Evolutionary conservation across 1,284 basidiomycete species (phyloP).

Genomic region (Schizophyllum amplum): DNA sequence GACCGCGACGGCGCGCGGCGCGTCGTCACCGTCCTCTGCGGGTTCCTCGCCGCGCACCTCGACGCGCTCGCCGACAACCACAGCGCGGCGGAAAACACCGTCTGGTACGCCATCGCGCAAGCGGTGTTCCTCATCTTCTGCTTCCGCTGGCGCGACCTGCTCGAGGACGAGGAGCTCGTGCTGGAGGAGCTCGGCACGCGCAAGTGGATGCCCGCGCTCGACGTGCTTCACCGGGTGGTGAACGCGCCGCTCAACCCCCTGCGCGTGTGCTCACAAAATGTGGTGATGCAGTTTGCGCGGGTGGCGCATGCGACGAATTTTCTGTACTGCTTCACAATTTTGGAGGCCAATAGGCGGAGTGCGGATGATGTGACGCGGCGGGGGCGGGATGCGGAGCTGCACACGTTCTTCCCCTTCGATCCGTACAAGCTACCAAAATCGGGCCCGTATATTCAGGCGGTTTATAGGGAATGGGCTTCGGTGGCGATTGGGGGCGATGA

Average conservation of each 20-base stretch:
- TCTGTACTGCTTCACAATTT: constrained; percentile 90
- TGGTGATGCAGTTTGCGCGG: constrained; percentile 92
- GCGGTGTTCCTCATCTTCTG: constrained; percentile 97
- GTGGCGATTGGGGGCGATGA: constrained; percentile 71
- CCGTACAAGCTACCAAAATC: constrained; percentile 86
- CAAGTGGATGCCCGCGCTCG: constrained; percentile 84
- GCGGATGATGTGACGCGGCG: constrained; percentile 22
- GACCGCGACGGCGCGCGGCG: constrained; percentile 68
- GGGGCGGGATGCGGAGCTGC: constrained; percentile 50
- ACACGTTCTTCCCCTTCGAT: constrained; percentile 98
- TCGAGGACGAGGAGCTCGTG: constrained; percentile 49
- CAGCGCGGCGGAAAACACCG: constrained; percentile 47
- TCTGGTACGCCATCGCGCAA: constrained; percentile 93
- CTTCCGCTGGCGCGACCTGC: constrained; percentile 90
- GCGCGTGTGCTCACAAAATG: constrained; percentile 85
- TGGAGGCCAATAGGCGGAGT: constrained; percentile 72
- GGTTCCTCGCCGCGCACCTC: constrained; percentile 73
- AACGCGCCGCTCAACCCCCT: constrained; percentile 85
- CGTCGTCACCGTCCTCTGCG: constrained; percentile 79
- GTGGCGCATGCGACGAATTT: constrained; percentile 90
- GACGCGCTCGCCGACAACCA: constrained; percentile 58
- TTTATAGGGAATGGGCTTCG: constrained; percentile 71
- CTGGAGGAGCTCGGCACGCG: constrained; percentile 38
- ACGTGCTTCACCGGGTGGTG: constrained; percentile 76
- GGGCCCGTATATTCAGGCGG: constrained; percentile 54